These are phyloP conservation scores for Neodidymelliopsis sp. DNA, from an alignment of 2,329 filamentous ascomycete species.

Conservation along the genomic window DNA sequence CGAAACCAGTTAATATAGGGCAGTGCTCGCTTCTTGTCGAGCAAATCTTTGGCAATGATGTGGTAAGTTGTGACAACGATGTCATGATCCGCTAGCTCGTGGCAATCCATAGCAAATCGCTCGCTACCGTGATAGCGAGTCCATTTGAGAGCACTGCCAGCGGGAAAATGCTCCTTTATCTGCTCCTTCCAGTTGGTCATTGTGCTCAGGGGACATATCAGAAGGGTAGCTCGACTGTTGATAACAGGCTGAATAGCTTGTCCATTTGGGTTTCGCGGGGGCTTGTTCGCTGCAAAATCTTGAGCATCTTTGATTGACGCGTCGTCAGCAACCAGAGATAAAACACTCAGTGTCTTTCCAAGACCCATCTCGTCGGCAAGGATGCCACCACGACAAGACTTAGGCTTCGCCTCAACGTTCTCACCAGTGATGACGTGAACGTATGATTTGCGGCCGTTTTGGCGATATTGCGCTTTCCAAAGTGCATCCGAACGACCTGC, in stretches of 20 bases:
- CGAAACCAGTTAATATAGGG: constrained; percentile 89
- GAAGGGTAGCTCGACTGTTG: constrained; percentile 81
- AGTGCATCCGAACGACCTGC: constrained; percentile 74
- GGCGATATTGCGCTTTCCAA: constrained; percentile 71
- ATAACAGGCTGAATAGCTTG: constrained; percentile 45
- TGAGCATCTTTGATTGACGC: constrained; percentile 67
- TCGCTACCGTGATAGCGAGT: constrained; percentile 88
- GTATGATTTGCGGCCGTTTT: constrained; percentile 68
- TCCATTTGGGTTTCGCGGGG: constrained; percentile 37
- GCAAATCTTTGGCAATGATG: constrained; percentile 80
- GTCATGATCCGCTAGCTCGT: constrained; percentile 75
- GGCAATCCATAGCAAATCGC: constrained; percentile 67
- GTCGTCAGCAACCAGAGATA: constrained; percentile 73
- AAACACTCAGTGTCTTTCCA: constrained; percentile 72
- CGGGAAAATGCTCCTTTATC: constrained; percentile 79
- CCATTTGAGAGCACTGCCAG: constrained; percentile 65
- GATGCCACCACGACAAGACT: constrained; percentile 53
- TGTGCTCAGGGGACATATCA: constrained; percentile 89
- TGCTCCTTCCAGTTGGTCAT: constrained; percentile 96
- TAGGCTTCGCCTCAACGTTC: constrained; percentile 43
- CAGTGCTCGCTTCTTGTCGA: constrained; percentile 68
- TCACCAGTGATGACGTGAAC: constrained; percentile 84
- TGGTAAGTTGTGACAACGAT: constrained; percentile 93
- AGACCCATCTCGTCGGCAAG: constrained; percentile 61
- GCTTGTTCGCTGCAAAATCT: constrained; percentile 65